These are phyloP conservation scores for Phytopythium oedochilum DNA, from an alignment of 352 stramenopile species.

Conservation along the genomic window DNA sequence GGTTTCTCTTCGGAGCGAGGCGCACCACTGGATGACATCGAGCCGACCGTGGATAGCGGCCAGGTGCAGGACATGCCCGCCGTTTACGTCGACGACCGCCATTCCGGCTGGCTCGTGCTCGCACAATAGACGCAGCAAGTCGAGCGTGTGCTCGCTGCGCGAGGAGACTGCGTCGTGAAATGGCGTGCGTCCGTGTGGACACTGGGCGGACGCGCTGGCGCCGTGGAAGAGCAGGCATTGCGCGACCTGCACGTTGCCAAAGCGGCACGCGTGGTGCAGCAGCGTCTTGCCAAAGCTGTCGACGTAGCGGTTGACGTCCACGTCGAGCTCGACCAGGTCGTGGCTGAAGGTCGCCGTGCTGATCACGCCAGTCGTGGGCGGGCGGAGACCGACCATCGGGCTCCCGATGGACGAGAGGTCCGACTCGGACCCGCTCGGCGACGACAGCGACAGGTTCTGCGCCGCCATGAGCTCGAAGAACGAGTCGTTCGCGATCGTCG, in stretches of 20 bases:
- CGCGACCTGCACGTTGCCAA: slow-evolving; percentile 41
- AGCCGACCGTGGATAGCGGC: slow-evolving; percentile 61
- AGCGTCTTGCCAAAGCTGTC: slow-evolving; percentile 54
- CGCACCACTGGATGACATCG: slow-evolving; percentile 56
- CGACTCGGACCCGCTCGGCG: slow-evolving; percentile 3
- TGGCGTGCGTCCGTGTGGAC: slow-evolving; percentile 42
- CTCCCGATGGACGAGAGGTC: slow-evolving; percentile 1
- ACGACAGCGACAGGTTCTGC: slow-evolving; percentile 11
- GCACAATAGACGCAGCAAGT: slow-evolving; percentile 41
- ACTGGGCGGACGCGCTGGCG: slow-evolving; percentile 28
- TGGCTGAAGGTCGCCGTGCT: neutral
- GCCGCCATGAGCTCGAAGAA: slow-evolving; percentile 26
- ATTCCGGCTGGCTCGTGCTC: slow-evolving; percentile 45
- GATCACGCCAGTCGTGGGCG: neutral
- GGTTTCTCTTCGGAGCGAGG: slow-evolving; percentile 5
- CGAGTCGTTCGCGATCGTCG: slow-evolving; percentile 10
- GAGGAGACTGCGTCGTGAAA: slow-evolving; percentile 56
- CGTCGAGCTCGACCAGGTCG: slow-evolving; percentile 1
- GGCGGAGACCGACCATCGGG: neutral
- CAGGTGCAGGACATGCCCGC: slow-evolving; percentile 56
- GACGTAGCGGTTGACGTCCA: slow-evolving; percentile 39
- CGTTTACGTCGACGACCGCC: slow-evolving; percentile 47
- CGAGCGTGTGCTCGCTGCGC: slow-evolving; percentile 15
- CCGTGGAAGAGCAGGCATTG: slow-evolving; percentile 57
- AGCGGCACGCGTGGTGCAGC: slow-evolving; percentile 58